Evolutionary conservation across 176 grass and related monocot species (phyloP).

Genomic region (Miscanthus lutarioriparius): DNA sequence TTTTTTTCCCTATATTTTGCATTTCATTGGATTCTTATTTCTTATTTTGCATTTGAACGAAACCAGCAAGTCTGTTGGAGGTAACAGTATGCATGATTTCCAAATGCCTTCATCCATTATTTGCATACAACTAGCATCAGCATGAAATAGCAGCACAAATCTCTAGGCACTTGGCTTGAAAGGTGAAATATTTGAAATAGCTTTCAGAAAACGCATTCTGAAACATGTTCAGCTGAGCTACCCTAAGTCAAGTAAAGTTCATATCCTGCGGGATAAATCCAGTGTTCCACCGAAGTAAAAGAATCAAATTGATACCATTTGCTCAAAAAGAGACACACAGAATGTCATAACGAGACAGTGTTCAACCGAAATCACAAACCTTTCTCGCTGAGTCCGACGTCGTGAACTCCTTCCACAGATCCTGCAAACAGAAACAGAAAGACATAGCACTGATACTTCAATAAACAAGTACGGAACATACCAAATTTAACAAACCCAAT

Average conservation of each 20-base stretch:
- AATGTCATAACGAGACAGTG: neutral
- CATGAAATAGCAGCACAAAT: neutral
- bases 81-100: neutral
- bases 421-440: slow-evolving; percentile 37
- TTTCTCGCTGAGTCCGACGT: slow-evolving; percentile 70
- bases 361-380: slow-evolving; percentile 32
- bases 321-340: neutral
- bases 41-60: neutral
- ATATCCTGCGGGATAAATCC: neutral
- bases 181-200: neutral
- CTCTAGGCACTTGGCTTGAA: neutral
- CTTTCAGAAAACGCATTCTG: neutral
- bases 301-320: neutral
- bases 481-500: neutral
- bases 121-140: neutral
- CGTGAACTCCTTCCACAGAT: slow-evolving; percentile 74
- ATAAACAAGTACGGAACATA: neutral
- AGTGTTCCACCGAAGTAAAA: neutral
- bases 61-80: neutral
- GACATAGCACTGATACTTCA: neutral
- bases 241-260: neutral
- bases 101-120: neutral
- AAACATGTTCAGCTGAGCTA: neutral
- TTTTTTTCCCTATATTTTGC: neutral
- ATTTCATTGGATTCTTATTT: too few species aligned